Evolutionary conservation across 352 stramenopile species (phyloP).

Genomic region (Pythium diclinum): DNA sequence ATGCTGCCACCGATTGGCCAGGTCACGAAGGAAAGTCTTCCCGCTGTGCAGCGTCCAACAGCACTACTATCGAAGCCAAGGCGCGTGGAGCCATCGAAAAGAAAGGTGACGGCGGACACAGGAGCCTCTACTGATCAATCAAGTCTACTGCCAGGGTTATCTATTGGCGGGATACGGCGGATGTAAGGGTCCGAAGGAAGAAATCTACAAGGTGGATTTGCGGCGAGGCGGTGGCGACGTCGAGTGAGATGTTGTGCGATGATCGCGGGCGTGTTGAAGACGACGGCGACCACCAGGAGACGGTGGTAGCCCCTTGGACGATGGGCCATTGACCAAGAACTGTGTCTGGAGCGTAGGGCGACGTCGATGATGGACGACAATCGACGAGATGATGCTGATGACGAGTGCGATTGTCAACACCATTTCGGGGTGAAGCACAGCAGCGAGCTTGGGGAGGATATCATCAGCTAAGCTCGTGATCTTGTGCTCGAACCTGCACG

Average conservation of each 20-base stretch:
- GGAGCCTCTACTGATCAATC: background rate
- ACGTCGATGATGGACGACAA: slow-evolving; percentile 47
- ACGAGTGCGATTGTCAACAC: slow-evolving; percentile 51
- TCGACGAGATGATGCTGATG: slow-evolving; percentile 57
- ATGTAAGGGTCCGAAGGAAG: background rate
- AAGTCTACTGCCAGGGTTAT: background rate
- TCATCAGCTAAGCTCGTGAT: slow-evolving; percentile 73
- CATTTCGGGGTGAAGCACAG: slow-evolving; percentile 51
- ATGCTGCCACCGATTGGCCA: slow-evolving; percentile 7
- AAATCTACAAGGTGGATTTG: slow-evolving; percentile 22
- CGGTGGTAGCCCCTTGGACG: slow-evolving; percentile 23
- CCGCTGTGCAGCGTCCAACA: too few species aligned
- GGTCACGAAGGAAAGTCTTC: background rate
- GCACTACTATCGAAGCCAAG: background rate
- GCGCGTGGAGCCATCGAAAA: background rate
- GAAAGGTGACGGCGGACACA: background rate
- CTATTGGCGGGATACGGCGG: background rate
- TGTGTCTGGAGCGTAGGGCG: slow-evolving; percentile 21
- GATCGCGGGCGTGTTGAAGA: slow-evolving; percentile 28
- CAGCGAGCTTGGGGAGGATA: slow-evolving; percentile 44
- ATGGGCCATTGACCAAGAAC: slow-evolving; percentile 22
- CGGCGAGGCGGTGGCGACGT: slow-evolving; percentile 20
- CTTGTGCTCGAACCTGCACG: slow-evolving; percentile 73
- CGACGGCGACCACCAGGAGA: slow-evolving; percentile 28
- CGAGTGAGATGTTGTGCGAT: slow-evolving; percentile 18